Evolutionary conservation across 2,329 filamentous ascomycete species (phyloP).

Genomic region (Clathrospora elynae): DNA sequence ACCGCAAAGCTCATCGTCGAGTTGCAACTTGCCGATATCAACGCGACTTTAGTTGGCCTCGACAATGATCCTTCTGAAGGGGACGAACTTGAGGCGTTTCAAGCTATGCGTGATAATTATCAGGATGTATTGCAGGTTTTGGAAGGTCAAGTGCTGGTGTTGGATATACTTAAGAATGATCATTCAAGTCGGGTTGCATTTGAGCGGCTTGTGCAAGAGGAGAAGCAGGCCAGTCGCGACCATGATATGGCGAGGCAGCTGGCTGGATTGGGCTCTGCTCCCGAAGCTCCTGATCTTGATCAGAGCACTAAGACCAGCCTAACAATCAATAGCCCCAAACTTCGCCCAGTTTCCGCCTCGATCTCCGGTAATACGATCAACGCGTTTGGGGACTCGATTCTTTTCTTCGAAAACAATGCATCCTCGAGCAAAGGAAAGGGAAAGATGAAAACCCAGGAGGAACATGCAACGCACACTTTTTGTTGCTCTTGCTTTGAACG

Average conservation of each 20-base stretch:
- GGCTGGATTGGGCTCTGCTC: constrained; percentile 2
- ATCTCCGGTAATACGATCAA: no score
- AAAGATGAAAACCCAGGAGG: constrained; percentile 1
- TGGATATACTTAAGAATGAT: constrained; percentile 19
- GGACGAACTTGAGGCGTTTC: constrained; percentile 9
- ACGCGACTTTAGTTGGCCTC: constrained; percentile 3
- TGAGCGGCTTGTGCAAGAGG: constrained; percentile 16
- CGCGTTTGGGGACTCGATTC: no score
- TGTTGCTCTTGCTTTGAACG: constrained; percentile 20
- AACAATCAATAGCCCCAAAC: no score
- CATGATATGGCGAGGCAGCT: constrained; percentile 20
- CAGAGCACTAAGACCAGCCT: no score
- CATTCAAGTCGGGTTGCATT: constrained; percentile 10
- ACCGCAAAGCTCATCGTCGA: constrained; percentile 21
- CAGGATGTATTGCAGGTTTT: constrained; percentile 10
- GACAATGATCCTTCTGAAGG: constrained; percentile 6
- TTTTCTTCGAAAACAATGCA: no score
- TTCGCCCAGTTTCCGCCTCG: no score
- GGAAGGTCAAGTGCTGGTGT: constrained; percentile 15
- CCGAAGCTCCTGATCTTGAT: no score
- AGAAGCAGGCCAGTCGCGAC: constrained; percentile 19
- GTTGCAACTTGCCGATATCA: constrained; percentile 17
- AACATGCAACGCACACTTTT: constrained; percentile 10
- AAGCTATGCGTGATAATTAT: constrained; percentile 6
- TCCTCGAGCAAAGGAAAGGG: constrained; percentile 12